Evolutionary conservation across 176 grass and related monocot genomes (phyloP), one percentile per base, ranked within the genome.

Genomic region (Chrysopogon serrulatus): DNA sequence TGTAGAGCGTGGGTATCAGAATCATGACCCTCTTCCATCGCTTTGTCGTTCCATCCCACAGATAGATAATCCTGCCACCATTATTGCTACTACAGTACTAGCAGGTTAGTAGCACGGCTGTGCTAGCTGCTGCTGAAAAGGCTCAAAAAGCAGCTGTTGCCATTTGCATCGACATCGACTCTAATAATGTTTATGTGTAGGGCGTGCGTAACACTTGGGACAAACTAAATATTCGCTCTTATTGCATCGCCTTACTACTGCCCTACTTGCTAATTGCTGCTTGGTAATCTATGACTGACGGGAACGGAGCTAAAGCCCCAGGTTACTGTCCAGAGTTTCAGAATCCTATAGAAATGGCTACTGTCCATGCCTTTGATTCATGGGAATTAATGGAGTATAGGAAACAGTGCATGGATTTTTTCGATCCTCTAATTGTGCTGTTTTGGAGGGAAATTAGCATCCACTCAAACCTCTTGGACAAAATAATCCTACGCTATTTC

Each of bases 1-100:
- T n/a, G n/a, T n/a, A n/a, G n/a, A n/a, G n/a, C 42, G 57, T 80
- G 85, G 86, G 81, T 66, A 31, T 84, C 57, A 35, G 23, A 88
- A 84, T 88, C 45, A 84, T 89, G 76, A 84, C 68, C 43, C 8
- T 9, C 77, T 13, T 18, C 18, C 81, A 79, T 67, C 60, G 68
- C 73, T 68, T 68, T 61, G 82, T 68, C 49, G 82, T 70, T 79
- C 62, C 72, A 57, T 56, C 78, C n/a, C n/a, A n/a, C n/a, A n/a
- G n/a, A n/a, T n/a, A n/a, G n/a, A n/a, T n/a, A n/a, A n/a, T n/a
- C n/a, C n/a, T n/a, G n/a, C n/a, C n/a, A n/a, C n/a, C n/a, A n/a
- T n/a, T n/a, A n/a, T n/a, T n/a, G n/a, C n/a, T n/a, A 21, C 16
- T 8, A 51, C 49, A 23, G 19, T 53, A 23, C 21, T 8, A n/a